Percentiles rank a stretch among this genome's conserved stretches.
Evolutionary conservation across 1,284 basidiomycete genomes (phyloP).

Genomic region (Inonotus obliquus): DNA sequence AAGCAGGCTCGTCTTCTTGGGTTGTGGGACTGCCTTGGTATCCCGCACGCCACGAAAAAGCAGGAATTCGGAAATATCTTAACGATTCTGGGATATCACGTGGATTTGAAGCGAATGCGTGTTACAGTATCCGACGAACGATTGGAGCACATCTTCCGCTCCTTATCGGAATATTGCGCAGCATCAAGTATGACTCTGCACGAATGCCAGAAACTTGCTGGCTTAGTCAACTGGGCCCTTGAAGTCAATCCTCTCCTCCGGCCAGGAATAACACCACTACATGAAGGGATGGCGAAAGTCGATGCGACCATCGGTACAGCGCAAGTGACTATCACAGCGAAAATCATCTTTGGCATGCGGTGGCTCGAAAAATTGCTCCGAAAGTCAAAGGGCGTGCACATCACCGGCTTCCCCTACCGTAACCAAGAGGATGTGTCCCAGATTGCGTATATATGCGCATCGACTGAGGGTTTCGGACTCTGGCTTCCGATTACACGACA

Average conservation of each 20-base stretch:
- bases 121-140: conserved; percentile 25
- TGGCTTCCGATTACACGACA: conserved; percentile 2
- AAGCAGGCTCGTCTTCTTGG: conserved; percentile 31
- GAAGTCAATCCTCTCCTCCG: conserved; percentile 29
- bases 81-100: conserved; percentile 34
- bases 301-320: background rate
- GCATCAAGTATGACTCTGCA: conserved; percentile 10
- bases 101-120: conserved; percentile 30
- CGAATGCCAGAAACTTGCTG: conserved; percentile 25
- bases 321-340: background rate
- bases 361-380: conserved; percentile 12
- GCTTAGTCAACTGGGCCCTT: conserved; percentile 31
- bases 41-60: conserved; percentile 36
- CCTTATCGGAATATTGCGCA: conserved; percentile 18
- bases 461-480: conserved; percentile 5
- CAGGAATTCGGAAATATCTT: conserved; percentile 31
- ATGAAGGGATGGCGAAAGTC: conserved; percentile 1
- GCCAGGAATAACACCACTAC: conserved; percentile 24
- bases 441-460: background rate
- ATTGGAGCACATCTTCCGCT: conserved; percentile 19
- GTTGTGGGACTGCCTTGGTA: conserved; percentile 37
- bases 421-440: background rate
- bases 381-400: conserved; percentile 9
- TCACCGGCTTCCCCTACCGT: background rate
- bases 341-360: background rate